Evolutionary conservation across 1,284 basidiomycete species (phyloP), one percentile per base, ranked within the genome.

Genomic region (Schizopora paradoxa): DNA sequence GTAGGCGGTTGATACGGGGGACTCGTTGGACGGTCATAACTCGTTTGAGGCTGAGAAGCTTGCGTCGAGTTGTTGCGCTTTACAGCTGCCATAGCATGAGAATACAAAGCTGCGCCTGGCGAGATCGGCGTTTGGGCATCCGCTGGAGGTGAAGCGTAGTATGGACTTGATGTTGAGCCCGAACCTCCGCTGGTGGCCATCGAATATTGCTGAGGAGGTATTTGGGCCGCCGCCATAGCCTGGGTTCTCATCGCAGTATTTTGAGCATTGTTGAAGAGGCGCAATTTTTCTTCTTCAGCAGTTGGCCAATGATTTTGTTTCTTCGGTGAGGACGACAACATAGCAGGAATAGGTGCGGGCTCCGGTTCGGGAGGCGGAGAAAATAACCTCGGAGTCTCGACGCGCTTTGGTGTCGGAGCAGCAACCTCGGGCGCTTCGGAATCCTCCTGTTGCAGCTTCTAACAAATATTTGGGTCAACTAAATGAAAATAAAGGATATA

Each of bases 41-140:
- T 14, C 19, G 45, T 66, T 53, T 81, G 80, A 6, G 68, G 69
- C 35, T 76, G 82, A 16, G 73, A 75, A 1, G 69, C 73, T 56
- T 79, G 77, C 0, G 47, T n/a, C 7, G 41, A 31, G 26, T 40
- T 28, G n/a, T 47, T 40, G 19, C 53, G 44, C 26, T 21, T 39
- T 18, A 58, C 54, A 25, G 46, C 48, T 16, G 54, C 52, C 48
- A 58, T 51, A 10, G 56, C 58, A 34, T 54, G 50, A 18, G 54
- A 54, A 43, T 59, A 59, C 16, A 59, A 35, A 8, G 52, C 51
- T 18, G 56, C 53, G 11, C 57, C 57, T n/a, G 52, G 43, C 28
- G 54, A 56, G 18, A 35, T 44, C 14, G 40, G 18, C 40, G 36
- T n/a, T n/a, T n/a, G n/a, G n/a, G n/a, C n/a, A n/a, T n/a, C n/a